Base-by-base conservation (phyloP, 495 filamentous ascomycete species). In the Aspergillus avenaceus region DNA sequence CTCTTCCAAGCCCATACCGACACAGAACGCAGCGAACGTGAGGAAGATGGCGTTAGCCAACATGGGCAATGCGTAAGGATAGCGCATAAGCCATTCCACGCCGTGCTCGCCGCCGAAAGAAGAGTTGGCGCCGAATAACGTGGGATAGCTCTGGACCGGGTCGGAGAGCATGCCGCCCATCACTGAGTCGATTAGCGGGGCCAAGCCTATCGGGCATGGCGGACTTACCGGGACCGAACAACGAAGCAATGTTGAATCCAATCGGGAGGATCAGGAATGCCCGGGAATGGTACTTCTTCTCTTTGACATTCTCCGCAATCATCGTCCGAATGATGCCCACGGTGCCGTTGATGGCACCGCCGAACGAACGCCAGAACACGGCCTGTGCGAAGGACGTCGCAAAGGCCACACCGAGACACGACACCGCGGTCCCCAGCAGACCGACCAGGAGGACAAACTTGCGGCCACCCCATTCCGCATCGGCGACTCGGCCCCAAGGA, bases 241-340 rank as follows among this genome's bases (percentile, higher is more conserved):
- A 83, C 26, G 85, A 77, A 3, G 87, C 88, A 51, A 90, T 77
- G 58, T 91, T 91, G 59, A 90, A 91, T 5, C 80, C 83, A 77
- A 87, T 85, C 0, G 84, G 87, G 43, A 91, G 61, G 25, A 87
- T 73, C 43, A 87, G 64, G 52, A 88, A 87, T 31, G 84, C 84
- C 5, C 82, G 71, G 6, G 80, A 82, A 58, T 88, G 85, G 49
- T 76, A 83, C 52, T 76, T 82, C 72, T 83, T 85, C 60, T 90
- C 87, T 58, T 76, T 81, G 26, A 91, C 79, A 50, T 83, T 90
- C 69, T 91, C 87, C 44, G 81, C 82, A 59, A 90, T 87, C 84
- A 88, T 89, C 3, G 87, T 91, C 54, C 87, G 75, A 65, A 90
- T 82, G 14, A 91, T 88, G 9, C 87, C 87, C 25, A 91, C 82